A percentile compares a stretch with the other conserved stretches of the same genome.
phyloP scores from a whole-genome alignment of 2,329 filamentous ascomycete genomes.

The Lecanoromycetidae sp. region DNA sequence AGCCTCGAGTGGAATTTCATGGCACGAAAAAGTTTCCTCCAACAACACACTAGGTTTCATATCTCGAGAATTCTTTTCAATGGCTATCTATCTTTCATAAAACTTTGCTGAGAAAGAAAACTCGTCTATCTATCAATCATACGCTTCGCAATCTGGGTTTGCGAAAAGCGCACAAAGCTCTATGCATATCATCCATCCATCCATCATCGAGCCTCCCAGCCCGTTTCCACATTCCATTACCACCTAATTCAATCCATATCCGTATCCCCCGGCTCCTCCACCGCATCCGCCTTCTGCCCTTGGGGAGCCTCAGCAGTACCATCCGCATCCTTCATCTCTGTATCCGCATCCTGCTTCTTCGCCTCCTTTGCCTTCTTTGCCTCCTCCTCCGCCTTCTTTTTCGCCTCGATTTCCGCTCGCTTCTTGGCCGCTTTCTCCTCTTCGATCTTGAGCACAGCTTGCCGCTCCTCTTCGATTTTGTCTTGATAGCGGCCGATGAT shows the following conservation, averaged over 20 bases:
- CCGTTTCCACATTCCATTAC: background rate
- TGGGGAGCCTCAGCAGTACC: slow-evolving; percentile 44
- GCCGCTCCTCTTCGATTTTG: slow-evolving; percentile 77
- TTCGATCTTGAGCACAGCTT: slow-evolving; percentile 53
- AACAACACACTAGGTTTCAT: background rate
- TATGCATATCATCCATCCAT: background rate
- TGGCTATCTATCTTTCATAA: slow-evolving; percentile 2
- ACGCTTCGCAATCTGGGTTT: background rate
- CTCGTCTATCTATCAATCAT: slow-evolving; percentile 2
- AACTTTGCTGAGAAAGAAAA: background rate
- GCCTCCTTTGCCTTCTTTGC: slow-evolving; percentile 40
- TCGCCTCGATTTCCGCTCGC: slow-evolving; percentile 56
- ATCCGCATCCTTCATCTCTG: slow-evolving; percentile 34
- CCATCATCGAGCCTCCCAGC: background rate
- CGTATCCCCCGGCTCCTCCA: slow-evolving; percentile 12
- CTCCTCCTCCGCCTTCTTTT: slow-evolving; percentile 58
- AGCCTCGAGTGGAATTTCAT: too few relatives aligned
- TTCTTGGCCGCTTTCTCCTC: slow-evolving; percentile 54
- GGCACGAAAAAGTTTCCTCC: too few relatives aligned
- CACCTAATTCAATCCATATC: slow-evolving; percentile 4
- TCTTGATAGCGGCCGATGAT: slow-evolving; percentile 92
- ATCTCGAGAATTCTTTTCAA: too few relatives aligned
- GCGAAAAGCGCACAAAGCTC: background rate
- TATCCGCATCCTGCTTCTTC: slow-evolving; percentile 32
- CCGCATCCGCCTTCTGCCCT: slow-evolving; percentile 15